Percentiles rank a stretch among this genome's conserved stretches.
Evolutionary conservation across 176 grass and related monocot genomes (phyloP).

Genomic region (Rhynchospora tenuis): DNA sequence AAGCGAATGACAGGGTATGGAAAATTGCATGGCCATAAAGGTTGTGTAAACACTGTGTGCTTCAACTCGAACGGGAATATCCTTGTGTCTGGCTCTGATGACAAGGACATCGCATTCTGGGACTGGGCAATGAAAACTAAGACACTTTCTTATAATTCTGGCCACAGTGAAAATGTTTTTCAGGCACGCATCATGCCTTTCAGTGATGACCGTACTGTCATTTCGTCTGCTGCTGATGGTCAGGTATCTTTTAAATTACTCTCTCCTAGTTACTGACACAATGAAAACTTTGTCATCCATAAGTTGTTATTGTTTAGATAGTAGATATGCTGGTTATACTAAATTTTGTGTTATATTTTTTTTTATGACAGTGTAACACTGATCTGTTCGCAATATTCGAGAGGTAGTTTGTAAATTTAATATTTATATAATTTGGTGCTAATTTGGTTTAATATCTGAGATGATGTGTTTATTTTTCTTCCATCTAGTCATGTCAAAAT

Average conservation of each 20-base stretch:
- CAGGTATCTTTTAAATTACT: conserved; percentile 47
- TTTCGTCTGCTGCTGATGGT: conserved; percentile 65
- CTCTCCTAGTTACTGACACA: neutral
- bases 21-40: conserved; percentile 56
- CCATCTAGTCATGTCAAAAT: neutral
- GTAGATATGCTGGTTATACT: neutral
- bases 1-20: conserved; percentile 54
- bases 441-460: neutral
- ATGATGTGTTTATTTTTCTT: neutral
- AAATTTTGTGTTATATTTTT: neutral
- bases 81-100: conserved; percentile 79
- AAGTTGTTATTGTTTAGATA: neutral
- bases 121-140: conserved; percentile 59
- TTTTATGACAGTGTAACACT: neutral
- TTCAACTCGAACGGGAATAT: conserved; percentile 60
- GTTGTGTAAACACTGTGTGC: conserved; percentile 74
- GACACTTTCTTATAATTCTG: conserved; percentile 58
- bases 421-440: neutral
- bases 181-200: conserved; percentile 76
- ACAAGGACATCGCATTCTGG: conserved; percentile 75
- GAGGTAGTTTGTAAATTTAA: conserved; percentile 2
- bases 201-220: conserved; percentile 56
- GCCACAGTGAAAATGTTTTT: conserved; percentile 68
- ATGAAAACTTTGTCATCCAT: neutral
- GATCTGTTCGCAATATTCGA: neutral